These are phyloP conservation scores for Ganoderma lucidum DNA, from an alignment of 1,284 basidiomycete species.

Conservation along the genomic window DNA sequence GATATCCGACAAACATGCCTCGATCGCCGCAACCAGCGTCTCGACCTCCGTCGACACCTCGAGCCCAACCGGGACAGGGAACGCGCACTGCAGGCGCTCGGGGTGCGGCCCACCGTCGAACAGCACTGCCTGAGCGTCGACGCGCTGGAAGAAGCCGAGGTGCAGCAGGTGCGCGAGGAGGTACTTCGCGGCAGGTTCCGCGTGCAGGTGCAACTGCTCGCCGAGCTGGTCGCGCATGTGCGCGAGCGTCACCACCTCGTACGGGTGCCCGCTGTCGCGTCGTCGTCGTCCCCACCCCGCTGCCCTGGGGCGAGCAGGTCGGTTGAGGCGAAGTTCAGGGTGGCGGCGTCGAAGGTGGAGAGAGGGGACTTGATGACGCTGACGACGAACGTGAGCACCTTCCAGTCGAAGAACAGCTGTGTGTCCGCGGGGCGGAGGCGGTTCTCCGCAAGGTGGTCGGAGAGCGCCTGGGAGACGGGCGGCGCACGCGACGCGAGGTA, in stretches of 20 bases:
- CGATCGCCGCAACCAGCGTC: constrained; percentile 73
- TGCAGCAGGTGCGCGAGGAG: constrained; percentile 67
- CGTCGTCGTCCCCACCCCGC: constrained; percentile 24
- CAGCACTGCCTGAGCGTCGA: constrained; percentile 47
- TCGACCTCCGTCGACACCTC: constrained; percentile 79
- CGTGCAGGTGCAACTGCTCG: constrained; percentile 61
- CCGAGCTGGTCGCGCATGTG: constrained; percentile 71
- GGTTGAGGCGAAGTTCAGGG: constrained; percentile 40
- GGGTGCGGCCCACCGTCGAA: constrained; percentile 45
- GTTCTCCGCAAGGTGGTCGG: constrained; percentile 63
- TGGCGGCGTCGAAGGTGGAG: constrained; percentile 30
- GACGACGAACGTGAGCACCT: constrained; percentile 66
- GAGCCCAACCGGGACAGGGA: constrained; percentile 73
- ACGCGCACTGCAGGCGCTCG: constrained; percentile 54
- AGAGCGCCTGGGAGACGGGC: constrained; percentile 52
- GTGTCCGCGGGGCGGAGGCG: constrained; percentile 47
- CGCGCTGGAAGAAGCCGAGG: constrained; percentile 65
- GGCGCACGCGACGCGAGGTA: constrained; percentile 53
- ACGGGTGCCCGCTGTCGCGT: constrained; percentile 52
- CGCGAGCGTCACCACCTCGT: constrained; percentile 64
- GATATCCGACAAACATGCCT: constrained; percentile 72
- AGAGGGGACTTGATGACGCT: constrained; percentile 62
- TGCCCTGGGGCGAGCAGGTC: constrained; percentile 56
- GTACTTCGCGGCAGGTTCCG: constrained; percentile 58
- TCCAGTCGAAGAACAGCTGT: constrained; percentile 71